Evolutionary conservation across 768 basidiomycete genomes (phyloP).

Genomic region (Chalciporus pseudorubinellus): DNA sequence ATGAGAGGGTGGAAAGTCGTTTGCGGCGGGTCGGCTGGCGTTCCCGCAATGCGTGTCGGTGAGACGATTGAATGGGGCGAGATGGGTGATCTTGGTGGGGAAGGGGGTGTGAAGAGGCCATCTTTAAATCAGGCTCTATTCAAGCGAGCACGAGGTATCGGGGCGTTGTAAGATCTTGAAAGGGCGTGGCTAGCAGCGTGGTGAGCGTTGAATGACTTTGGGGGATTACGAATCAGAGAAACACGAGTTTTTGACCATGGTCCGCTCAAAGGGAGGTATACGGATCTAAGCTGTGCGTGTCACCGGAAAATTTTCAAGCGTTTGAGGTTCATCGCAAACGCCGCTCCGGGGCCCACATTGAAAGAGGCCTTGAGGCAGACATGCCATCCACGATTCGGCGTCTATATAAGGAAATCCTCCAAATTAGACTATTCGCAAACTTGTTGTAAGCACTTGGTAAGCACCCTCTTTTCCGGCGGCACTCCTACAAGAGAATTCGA

Average conservation of each 20-base stretch:
- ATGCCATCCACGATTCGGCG: conserved; percentile 1
- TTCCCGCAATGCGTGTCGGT: conserved; percentile 18
- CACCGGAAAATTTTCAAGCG: conserved; percentile 14
- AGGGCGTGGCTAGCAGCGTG: conserved; percentile 32
- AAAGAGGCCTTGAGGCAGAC: conserved; percentile 26
- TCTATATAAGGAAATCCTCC: conserved; percentile 7
- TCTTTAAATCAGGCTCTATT: conserved; percentile 26
- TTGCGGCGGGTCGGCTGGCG: conserved; percentile 34
- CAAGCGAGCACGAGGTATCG: conserved; percentile 28
- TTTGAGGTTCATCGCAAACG: conserved; percentile 13
- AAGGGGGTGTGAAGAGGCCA: conserved; percentile 24
- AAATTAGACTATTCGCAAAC: not conserved
- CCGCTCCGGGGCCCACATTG: not conserved
- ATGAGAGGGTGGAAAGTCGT: conserved; percentile 31
- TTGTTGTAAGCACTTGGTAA: too few relatives aligned
- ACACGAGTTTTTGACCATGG: conserved; percentile 24
- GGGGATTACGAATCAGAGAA: conserved; percentile 17
- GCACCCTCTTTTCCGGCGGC: not conserved
- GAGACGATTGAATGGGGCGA: conserved; percentile 17
- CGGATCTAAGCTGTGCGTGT: conserved; percentile 22
- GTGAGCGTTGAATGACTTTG: conserved; percentile 6
- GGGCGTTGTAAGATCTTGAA: conserved; percentile 25
- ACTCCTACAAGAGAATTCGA: not conserved
- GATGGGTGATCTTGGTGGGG: conserved; percentile 28
- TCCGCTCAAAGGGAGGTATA: conserved; percentile 25